Evolutionary conservation across 2,329 filamentous ascomycete genomes (phyloP), one percentile per base, ranked within the genome.

Genomic region (Ceratocystis papillata): DNA sequence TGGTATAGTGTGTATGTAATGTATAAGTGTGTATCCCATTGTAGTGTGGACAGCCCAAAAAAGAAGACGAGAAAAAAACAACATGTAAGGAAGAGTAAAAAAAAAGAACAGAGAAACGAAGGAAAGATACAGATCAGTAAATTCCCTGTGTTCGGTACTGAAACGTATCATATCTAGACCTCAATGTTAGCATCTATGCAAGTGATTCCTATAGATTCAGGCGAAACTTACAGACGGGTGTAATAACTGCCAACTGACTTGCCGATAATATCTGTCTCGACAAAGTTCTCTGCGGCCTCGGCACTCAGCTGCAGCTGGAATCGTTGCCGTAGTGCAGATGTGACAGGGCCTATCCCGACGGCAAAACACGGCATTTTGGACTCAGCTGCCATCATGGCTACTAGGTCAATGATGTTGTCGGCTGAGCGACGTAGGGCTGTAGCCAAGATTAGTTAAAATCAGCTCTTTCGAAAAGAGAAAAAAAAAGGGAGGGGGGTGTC

Each of bases 201-300:
- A 33, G 45, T 37, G n/a, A 25, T 17, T 33, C 12, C 7, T 10
- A 44, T 17, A 48, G 48, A 7, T 5, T 6, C 10, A 33, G 15
- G 48, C 7, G 5, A 2, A 55, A 75, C 87, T 80, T 78, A 91
- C 85, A 92, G 81, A 78, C 89, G 83, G 73, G 89, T 93, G 74
- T 92, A 93, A 77, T 94, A 94, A 75, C 89, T 93, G 69, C 89
- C 89, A 70, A 89, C 81, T 69, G 88, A 90, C 80, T 94, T 94
- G 69, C 79, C 85, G 70, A 94, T 83, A 72, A 94, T 76, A 73
- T 92, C 89, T 45, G 81, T 86, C 73, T 94, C 89, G 20, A 94
- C 89, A 77, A 89, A 93, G 55, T 82, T 82, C 75, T 91, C 87
- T 3, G 89, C 89, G 73, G 92, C 89, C 69, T 92, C 87, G 64